phyloP scores from a whole-genome alignment of 495 filamentous ascomycete genomes.

The Tuber microsphaerosporum region DNA sequence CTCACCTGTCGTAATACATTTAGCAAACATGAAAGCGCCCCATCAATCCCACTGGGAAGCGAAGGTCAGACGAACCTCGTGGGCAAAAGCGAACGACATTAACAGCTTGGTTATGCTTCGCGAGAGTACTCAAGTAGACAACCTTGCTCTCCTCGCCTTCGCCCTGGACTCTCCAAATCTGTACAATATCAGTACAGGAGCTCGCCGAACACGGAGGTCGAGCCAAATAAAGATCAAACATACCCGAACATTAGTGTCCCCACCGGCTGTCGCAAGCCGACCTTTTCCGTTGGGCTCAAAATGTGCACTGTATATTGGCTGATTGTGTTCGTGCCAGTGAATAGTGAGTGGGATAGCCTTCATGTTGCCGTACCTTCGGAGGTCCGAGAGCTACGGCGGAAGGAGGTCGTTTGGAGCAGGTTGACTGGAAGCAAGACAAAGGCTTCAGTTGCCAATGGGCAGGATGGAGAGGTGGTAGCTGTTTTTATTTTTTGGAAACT shows the following conservation, averaged over 20 bases:
- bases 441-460: neutral
- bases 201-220: conserved; percentile 3
- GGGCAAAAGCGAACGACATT: conserved; percentile 97
- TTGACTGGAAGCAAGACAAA: conserved; percentile 9
- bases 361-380: conserved; percentile 27
- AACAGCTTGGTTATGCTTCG: conserved; percentile 92
- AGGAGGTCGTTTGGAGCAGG: conserved; percentile 20
- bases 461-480: neutral
- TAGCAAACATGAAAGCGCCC: conserved; percentile 33
- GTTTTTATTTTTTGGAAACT: neutral
- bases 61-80: conserved; percentile 54
- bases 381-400: conserved; percentile 20
- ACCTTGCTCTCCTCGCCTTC: conserved; percentile 82
- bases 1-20: conserved; percentile 57
- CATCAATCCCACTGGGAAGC: conserved; percentile 17
- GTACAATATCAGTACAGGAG: conserved; percentile 21
- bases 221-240: conserved; percentile 40
- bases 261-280: conserved; percentile 85
- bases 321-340: conserved; percentile 92
- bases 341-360: conserved; percentile 77
- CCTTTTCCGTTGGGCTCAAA: conserved; percentile 92
- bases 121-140: conserved; percentile 79
- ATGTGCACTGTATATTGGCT: conserved; percentile 90
- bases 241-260: conserved; percentile 95
- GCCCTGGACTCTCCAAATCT: conserved; percentile 85